Evolutionary conservation across 305 asterid genomes (phyloP), one percentile per base, ranked within the genome.

Genomic region (Salvia sclarea): DNA sequence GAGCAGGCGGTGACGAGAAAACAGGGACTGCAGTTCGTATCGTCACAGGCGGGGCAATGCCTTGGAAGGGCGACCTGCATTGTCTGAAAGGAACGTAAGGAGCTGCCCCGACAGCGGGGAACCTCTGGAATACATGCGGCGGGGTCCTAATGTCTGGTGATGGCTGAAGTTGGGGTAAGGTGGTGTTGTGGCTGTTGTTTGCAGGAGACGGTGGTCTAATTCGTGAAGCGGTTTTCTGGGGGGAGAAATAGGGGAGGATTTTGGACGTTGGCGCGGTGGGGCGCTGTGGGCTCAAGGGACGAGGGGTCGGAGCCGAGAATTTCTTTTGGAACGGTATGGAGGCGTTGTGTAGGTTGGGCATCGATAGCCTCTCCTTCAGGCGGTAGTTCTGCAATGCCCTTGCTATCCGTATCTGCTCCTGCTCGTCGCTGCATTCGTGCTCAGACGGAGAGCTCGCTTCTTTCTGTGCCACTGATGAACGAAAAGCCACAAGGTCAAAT

Each of bases 371-470:
- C 70, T 76, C 85, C 72, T 79, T 88, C 71, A 75, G 67, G 16
- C 77, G 80, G 74, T 81, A 88, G 61, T 70, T 82, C 66, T 74
- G 80, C 54, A 88, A 53, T 37, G 90, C 90, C 80, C 90, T 81
- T 3, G 90, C 90, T 56, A 88, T 81, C 76, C 86, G 79, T 57
- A 86, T 84, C 75, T 88, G 95, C 47, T 86, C 92, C 52, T 86
- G 95, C 72, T 88, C 95, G 8, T 84, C 95, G 18, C 57, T 88
- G 77, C 77, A 81, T 74, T 88, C 93, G 17, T 61, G 83, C 66
- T 88, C 91, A 6, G 76, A 57, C 5, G 88, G 80, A 50, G 77
- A 79, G 76, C 63, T 75, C 10, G 72, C 79, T 43, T 81, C 96
- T 75, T 84, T 84, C 71, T 81, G 82, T 38, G 85, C 93, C 84